A percentile compares a stretch with the other conserved stretches of the same genome.
Conservation (phyloP, 2,329 filamentous ascomycete species). For the Lachnellula cervina region DNA sequence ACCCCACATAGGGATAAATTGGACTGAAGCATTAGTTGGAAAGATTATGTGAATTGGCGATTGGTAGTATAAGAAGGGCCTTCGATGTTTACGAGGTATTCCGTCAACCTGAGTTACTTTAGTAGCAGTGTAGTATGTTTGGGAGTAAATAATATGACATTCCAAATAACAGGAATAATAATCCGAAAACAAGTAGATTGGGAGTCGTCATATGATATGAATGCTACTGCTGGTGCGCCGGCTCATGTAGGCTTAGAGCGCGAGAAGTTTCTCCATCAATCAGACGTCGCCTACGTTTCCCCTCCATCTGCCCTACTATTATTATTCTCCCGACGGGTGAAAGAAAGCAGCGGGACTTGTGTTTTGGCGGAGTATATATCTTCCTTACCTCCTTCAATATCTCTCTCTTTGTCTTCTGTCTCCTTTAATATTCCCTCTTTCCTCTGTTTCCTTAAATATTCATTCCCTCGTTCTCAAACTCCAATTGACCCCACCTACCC, state of each 20-base stretch:
- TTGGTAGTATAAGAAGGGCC: too few species aligned
- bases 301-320: conserved; percentile 2
- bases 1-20: too few species aligned
- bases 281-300: not conserved
- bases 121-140: too few species aligned
- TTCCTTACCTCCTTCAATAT: not conserved
- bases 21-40: too few species aligned
- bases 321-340: not conserved
- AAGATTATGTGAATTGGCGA: too few species aligned
- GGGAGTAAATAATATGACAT: too few species aligned
- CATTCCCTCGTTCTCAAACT: not conserved
- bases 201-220: too few species aligned
- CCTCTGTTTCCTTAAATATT: not conserved
- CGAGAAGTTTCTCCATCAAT: conserved; percentile 17
- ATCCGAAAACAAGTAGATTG: too few species aligned
- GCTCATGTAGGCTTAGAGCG: not conserved
- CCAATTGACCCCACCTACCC: not conserved
- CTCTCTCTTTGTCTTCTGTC: not conserved
- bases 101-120: too few species aligned
- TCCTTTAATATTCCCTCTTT: not conserved
- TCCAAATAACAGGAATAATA: too few species aligned
- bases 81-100: too few species aligned
- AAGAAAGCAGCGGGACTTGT: not conserved
- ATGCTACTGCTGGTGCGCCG: too few species aligned
- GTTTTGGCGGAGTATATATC: not conserved